Evolutionary conservation across 2,329 filamentous ascomycete genomes (phyloP).

Genomic region (Sarocladiaceae sp.): DNA sequence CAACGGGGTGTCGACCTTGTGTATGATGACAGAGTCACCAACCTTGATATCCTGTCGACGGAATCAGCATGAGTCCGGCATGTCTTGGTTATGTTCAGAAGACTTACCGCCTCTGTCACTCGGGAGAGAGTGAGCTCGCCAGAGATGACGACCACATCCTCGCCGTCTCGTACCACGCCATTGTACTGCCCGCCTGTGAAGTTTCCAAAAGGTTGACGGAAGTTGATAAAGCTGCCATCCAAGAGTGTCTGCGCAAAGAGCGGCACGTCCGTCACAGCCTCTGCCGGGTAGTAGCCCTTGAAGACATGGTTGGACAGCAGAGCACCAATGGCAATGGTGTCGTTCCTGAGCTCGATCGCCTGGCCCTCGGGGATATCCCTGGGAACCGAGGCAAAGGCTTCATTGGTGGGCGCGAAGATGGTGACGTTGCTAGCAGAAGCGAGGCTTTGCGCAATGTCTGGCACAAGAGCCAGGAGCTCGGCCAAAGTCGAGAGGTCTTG

Average conservation of each 20-base stretch:
- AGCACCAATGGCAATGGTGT: slow-evolving; percentile 23
- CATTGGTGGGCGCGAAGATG: slow-evolving; percentile 29
- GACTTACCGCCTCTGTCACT: slow-evolving; percentile 25
- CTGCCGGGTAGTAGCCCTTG: slow-evolving; percentile 22
- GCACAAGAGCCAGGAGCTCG: slow-evolving; percentile 1
- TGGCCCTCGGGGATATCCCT: slow-evolving; percentile 24
- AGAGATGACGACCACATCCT: slow-evolving; percentile 25
- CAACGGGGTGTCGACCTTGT: slow-evolving; percentile 23
- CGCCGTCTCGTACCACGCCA: slow-evolving; percentile 24
- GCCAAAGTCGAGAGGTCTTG: slow-evolving; percentile 9
- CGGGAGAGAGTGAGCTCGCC: slow-evolving; percentile 24
- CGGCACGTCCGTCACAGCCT: slow-evolving; percentile 21
- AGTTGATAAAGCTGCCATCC: slow-evolving; percentile 22
- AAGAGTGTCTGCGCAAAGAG: slow-evolving; percentile 23
- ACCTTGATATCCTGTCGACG: slow-evolving; percentile 23
- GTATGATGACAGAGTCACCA: slow-evolving; percentile 21
- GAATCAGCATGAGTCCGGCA: neutral
- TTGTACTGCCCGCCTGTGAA: slow-evolving; percentile 30
- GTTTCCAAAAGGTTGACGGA: slow-evolving; percentile 28
- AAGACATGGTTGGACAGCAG: slow-evolving; percentile 27
- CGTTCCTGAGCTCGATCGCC: slow-evolving; percentile 22
- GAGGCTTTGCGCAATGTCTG: slow-evolving; percentile 17
- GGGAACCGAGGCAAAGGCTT: slow-evolving; percentile 26
- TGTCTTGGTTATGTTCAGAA: accelerated
- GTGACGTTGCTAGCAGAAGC: slow-evolving; percentile 25